Percentiles rank a stretch among this genome's conserved stretches.
These are phyloP conservation scores for Gossypium trilobum DNA, from an alignment of 441 rosid genomes.

Conservation along the genomic window DNA sequence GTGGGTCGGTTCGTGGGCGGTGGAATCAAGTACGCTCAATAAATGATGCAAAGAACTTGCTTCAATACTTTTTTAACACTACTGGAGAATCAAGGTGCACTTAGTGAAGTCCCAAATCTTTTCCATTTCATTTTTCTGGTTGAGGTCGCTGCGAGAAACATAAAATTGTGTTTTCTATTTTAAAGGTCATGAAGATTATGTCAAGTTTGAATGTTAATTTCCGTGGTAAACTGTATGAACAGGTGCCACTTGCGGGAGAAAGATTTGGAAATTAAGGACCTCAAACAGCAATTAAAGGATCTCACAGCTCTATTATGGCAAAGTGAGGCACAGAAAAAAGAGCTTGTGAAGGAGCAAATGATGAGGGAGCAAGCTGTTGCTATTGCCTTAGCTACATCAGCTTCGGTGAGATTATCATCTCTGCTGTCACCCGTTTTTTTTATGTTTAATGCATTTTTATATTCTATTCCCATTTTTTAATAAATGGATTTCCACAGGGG, in stretches of 20 bases:
- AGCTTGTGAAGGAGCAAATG: constrained; percentile 44
- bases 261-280: constrained; percentile 46
- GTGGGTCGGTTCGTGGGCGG: constrained; percentile 41
- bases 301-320: constrained; percentile 41
- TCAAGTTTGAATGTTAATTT: background rate
- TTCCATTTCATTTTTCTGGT: background rate
- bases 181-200: background rate
- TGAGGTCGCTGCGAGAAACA: background rate
- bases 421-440: background rate
- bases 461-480: background rate
- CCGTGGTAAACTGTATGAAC: constrained; percentile 10
- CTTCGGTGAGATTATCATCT: constrained; percentile 29
- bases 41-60: constrained; percentile 59
- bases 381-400: constrained; percentile 40
- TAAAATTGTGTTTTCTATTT: background rate
- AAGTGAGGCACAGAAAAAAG: constrained; percentile 47
- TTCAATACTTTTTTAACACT: constrained; percentile 49
- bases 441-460: background rate
- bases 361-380: constrained; percentile 52
- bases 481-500: constrained; percentile 33
- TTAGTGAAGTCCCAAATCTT: background rate
- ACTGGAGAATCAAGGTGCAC: constrained; percentile 50
- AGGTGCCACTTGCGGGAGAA: constrained; percentile 59
- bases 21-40: constrained; percentile 54
- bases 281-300: constrained; percentile 47